Evolutionary conservation across 805 yeast species (phyloP), one percentile per base, ranked within the genome.

Genomic region (Komagataella pseudopastoris): DNA sequence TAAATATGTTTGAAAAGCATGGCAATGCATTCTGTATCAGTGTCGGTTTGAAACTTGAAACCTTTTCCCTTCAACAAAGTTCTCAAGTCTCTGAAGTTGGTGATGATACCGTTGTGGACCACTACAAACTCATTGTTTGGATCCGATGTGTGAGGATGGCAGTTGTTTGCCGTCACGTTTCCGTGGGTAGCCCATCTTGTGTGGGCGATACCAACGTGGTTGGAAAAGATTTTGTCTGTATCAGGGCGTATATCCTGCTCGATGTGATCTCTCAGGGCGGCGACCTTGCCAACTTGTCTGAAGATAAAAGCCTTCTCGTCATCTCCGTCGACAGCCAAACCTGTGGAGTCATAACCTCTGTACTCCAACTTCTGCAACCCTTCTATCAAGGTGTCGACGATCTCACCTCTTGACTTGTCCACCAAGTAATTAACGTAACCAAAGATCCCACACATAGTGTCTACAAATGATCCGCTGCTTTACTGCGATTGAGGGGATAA

Each of bases 181-280:
- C 99, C 99, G 68, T 93, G 99, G 44, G 99, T 93, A 50, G 99
- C 99, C 99, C 99, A 93, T 75, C 99, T 86, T 12, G 99, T 93
- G 71, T 93, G 99, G 22, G 99, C 98, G 66, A 93, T 93, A 64
- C 96, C 99, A 54, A 83, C 89, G 65, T 93, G 99, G 66, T 84
- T 80, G 59, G 79, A 83, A 63, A 88, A 89, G 18, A 79, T 74
- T 54, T 78, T 81, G 24, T 75, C 68, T 59, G 83, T 75, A 60
- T 85, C 78, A 53, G 82, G 76, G 6, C 22, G 23, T 48, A 77
- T 66, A 20, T 60, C 63, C 4, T 60, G 51, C 36, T 69, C 72
- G 58, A 87, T 80, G 68, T 83, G 82, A 55, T 80, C 75, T 65
- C 77, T 83, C 65, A 93, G 81, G 53, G 81, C 83, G 57, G 78